Evolutionary conservation across 768 basidiomycete species (phyloP), one percentile per base, ranked within the genome.

Genomic region (Cyclocybe cylindracea): DNA sequence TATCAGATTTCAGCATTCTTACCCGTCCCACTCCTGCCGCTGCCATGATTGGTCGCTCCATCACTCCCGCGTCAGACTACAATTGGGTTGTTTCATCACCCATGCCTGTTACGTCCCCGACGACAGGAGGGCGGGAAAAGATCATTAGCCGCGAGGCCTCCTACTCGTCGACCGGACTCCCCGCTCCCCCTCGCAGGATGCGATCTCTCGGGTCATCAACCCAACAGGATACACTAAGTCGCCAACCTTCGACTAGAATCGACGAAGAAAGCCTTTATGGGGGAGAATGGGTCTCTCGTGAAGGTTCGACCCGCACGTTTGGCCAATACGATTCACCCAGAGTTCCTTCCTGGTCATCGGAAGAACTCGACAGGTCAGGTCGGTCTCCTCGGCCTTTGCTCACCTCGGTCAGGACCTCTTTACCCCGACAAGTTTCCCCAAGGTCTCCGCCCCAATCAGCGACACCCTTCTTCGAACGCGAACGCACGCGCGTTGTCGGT

Each of bases 111-210:
- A 45, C 43, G 35, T 36, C 51, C 11, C 54, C 53, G 11, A 10
- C 48, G 8, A 50, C 48, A n/a, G 47, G 51, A 10, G 50, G 57
- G 11, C 39, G 52, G 7, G 46, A 51, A 35, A 45, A 40, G 9
- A 65, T 67, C 54, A 48, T 40, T 41, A 63, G 62, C 14, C 58
- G 61, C 31, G 61, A 57, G n/a, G 70, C 67, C 13, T 66, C 68
- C 0, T 19, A 61, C 10, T 57, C 59, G 16, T 11, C 39, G 1
- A 41, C 24, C 11, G 67, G 75, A 29, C 68, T 76, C 31, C 69
- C 73, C 35, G 67, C 68, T 18, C 70, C 74, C 50, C 75, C 76
- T 29, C 69, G 73, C 13, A 63, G 54, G 33, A 47, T 33, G 31
- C 60, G 54, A 10, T 41, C 56, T 31, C 40, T 45, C 14, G 35